phyloP scores from a whole-genome alignment of 345 rosid genomes.

The Acer negundo region DNA sequence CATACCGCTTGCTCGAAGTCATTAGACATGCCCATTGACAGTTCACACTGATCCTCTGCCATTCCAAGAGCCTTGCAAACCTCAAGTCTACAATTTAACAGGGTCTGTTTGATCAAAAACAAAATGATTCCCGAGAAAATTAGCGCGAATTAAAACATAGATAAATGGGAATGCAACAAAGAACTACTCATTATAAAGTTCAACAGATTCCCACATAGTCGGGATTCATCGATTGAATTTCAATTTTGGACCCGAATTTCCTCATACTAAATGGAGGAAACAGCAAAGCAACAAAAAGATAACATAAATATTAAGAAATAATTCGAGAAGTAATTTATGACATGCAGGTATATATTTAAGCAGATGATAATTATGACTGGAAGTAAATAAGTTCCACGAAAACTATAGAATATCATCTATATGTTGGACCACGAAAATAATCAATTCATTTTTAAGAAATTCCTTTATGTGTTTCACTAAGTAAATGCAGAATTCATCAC shows the following conservation, averaged over 20 bases:
- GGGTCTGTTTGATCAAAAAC: slow-evolving; percentile 46
- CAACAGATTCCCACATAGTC: neutral
- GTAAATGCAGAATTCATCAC: slow-evolving; percentile 34
- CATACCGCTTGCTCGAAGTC: slow-evolving; percentile 91
- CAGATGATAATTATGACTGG: neutral
- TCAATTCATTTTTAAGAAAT: slow-evolving; percentile 2
- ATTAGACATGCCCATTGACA: slow-evolving; percentile 97
- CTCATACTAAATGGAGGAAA: neutral
- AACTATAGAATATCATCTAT: neutral
- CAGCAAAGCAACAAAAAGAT: neutral
- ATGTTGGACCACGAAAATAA: neutral
- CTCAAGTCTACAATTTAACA: slow-evolving; percentile 66
- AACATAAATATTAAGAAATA: neutral
- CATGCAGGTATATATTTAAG: neutral
- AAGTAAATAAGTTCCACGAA: slow-evolving; percentile 4
- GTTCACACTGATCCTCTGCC: slow-evolving; percentile 71
- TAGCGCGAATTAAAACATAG: neutral
- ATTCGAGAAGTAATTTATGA: neutral
- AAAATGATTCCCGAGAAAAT: slow-evolving; percentile 3
- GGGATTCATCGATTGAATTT: neutral
- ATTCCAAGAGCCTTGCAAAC: slow-evolving; percentile 84
- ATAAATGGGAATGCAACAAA: neutral
- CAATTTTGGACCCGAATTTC: neutral
- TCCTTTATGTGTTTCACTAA: neutral
- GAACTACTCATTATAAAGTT: neutral